Base-by-base conservation (phyloP, 2,329 filamentous ascomycete species). In the Chrysoporthe cubensis region DNA sequence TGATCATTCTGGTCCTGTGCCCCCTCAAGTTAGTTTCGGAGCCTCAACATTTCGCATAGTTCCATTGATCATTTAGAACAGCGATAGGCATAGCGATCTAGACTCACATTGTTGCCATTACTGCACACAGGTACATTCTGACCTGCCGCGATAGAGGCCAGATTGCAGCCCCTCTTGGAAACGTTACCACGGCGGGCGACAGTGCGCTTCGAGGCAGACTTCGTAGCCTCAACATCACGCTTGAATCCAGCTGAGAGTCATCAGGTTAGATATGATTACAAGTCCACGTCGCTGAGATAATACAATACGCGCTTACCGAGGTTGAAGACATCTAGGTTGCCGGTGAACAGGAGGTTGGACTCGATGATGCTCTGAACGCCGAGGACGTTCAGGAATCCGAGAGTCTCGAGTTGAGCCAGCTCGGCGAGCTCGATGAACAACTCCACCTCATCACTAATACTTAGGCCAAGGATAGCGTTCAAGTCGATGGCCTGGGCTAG, bases 341-440 rank as follows among this genome's bases (percentile, higher is more conserved):
- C 69, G 58, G 70, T 71, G 62, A 72, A 68, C 26, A 73, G 64
- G 21, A 71, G 66, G 58, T 72, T 74, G 61, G 65, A 70, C 66
- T 73, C 71, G 67, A 78, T 74, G 16, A 78, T 69, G n/a, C 66
- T 69, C 66, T 75, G 74, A 9, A 76, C 71, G 40, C 74, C 72
- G 8, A 66, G 63, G n/a, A 73, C 52, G 66, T 72, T 73, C 60
- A 77, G 54, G 7, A 77, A 74, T 11, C 75, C 75, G 1, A 75
- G 71, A 69, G 74, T 69, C 71, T 76, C 66, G 26, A 78, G 72
- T 69, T 78, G 72, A 70, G 73, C 71, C 13, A 78, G 71, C 74
- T 78, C 72, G 7, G 74, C 74, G 16, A 78, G 73, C 73, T 77
- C 72, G 26, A 77, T 68, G 69, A 78, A 77, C 61, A 78, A 71